phyloP scores from a whole-genome alignment of 768 basidiomycete genomes.

The Termitomyces sp. region DNA sequence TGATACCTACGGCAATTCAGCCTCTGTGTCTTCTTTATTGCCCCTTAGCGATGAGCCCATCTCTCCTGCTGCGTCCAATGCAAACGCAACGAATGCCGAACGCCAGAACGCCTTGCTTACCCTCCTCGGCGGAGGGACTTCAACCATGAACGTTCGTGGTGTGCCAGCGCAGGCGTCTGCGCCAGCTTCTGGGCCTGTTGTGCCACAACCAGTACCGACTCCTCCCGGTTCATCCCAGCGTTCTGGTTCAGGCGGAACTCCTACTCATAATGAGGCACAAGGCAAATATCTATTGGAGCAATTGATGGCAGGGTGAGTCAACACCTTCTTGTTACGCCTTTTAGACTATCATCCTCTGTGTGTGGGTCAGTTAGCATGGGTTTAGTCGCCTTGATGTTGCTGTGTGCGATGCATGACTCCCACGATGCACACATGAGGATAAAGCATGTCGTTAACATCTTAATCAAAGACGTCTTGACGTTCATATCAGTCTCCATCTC shows the following conservation, averaged over 20 bases:
- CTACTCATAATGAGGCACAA: conserved; percentile 58
- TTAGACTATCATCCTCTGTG: not conserved
- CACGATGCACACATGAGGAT: conserved; percentile 4
- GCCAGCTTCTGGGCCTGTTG: conserved; percentile 15
- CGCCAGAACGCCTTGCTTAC: conserved; percentile 74
- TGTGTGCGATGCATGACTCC: not conserved
- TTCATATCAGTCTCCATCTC: not conserved
- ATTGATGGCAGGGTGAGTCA: conserved; percentile 72
- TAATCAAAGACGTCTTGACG: not conserved
- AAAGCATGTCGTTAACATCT: not conserved
- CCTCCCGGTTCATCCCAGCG: conserved; percentile 60
- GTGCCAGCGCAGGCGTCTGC: conserved; percentile 17
- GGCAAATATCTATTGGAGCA: conserved; percentile 76
- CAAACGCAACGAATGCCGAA: conserved; percentile 46
- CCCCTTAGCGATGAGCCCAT: conserved; percentile 41
- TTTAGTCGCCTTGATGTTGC: not conserved
- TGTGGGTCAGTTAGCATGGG: conserved; percentile 1
- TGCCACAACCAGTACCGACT: conserved; percentile 60
- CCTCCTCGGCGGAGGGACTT: conserved; percentile 46
- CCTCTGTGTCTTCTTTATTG: conserved; percentile 35
- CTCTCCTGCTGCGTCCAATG: conserved; percentile 35
- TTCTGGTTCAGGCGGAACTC: conserved; percentile 45
- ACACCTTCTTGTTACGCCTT: conserved; percentile 2
- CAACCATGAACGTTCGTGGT: conserved; percentile 18
- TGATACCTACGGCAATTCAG: conserved; percentile 28